Evolutionary conservation across 2,329 filamentous ascomycete species (phyloP).

Genomic region (Sporothrix mexicana): DNA sequence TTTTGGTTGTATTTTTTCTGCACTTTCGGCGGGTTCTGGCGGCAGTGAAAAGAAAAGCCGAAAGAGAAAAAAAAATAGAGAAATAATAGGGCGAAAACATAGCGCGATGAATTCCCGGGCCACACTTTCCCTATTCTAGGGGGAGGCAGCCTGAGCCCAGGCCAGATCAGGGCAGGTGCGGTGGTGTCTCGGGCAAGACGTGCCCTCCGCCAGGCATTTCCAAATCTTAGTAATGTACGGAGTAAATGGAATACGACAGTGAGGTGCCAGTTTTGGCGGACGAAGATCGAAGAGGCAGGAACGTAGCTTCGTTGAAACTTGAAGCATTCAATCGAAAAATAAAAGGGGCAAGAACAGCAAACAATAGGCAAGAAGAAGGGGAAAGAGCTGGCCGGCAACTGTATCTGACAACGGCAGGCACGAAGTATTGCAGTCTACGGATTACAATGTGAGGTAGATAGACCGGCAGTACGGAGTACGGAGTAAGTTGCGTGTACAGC

Average conservation of each 20-base stretch:
- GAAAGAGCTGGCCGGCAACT: background rate
- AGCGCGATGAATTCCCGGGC: slow-evolving; percentile 27
- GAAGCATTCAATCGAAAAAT: background rate
- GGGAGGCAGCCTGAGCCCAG: slow-evolving; percentile 6
- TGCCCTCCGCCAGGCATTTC: slow-evolving; percentile 25
- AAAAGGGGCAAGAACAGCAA: background rate
- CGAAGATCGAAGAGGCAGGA: background rate
- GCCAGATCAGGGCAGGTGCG: slow-evolving; percentile 24
- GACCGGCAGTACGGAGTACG: background rate
- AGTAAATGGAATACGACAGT: slow-evolving; percentile 1
- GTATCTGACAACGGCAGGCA: background rate
- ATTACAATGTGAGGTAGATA: no score
- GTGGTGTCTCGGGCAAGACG: slow-evolving; percentile 30
- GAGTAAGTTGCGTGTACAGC: background rate
- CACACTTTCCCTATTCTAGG: slow-evolving; percentile 8
- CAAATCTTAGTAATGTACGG: slow-evolving; percentile 24
- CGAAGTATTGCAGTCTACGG: background rate
- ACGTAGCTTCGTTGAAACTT: background rate
- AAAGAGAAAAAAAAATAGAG: background rate
- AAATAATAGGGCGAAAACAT: background rate
- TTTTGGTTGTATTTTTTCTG: background rate
- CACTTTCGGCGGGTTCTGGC: slow-evolving; percentile 2
- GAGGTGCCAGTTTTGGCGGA: slow-evolving; percentile 14
- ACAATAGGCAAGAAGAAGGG: background rate
- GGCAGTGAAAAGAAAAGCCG: slow-evolving; percentile 10